Evolutionary conservation across 441 rosid genomes (phyloP), one percentile per base, ranked within the genome.

Genomic region (Populus trichocarpa): DNA sequence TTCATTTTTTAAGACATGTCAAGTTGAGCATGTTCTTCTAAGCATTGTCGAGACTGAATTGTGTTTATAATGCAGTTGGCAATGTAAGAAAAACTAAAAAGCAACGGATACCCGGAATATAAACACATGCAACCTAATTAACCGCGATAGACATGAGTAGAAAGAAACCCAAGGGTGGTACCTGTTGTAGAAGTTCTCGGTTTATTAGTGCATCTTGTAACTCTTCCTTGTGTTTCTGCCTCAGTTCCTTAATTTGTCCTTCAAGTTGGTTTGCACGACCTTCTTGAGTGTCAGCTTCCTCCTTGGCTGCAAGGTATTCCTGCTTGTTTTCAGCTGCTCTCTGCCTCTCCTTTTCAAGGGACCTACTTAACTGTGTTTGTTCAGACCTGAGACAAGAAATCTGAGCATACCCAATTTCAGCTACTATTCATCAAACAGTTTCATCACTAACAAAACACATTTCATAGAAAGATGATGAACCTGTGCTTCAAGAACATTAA

Each of bases 401-500:
- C 98, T 97, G 87, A 75, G 84, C 33, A 79, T 16, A 46, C 68
- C 50, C n/a, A 53, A 26, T 81, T 76, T 90, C 83, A 88, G 87
- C 32, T 75, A 75, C 70, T 30, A 71, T 36, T 72, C 46, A 79
- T 57, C 65, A 73, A 75, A 81, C 78, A 36, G n/a, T 70, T 46
- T 13, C 73, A 68, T 67, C 64, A 66, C 70, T 64, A 69, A 79
- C 68, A 76, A 38, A 77, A 67, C 50, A 72, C 53, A 16, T 69
- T 18, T 36, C 73, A 71, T 75, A 59, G 53, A 64, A 75, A 80
- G 75, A 75, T 67, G 65, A 69, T 73, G 22, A 77, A 95, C 99
- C 99, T 96, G 97, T 74, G 97, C 98, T 88, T 97, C 99, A 78
- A 97, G 96, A 85, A 97, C 99, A 90, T 92, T 94, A 73, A 92